Evolutionary conservation across 768 basidiomycete genomes (phyloP).

Genomic region (Boletus speciosus): DNA sequence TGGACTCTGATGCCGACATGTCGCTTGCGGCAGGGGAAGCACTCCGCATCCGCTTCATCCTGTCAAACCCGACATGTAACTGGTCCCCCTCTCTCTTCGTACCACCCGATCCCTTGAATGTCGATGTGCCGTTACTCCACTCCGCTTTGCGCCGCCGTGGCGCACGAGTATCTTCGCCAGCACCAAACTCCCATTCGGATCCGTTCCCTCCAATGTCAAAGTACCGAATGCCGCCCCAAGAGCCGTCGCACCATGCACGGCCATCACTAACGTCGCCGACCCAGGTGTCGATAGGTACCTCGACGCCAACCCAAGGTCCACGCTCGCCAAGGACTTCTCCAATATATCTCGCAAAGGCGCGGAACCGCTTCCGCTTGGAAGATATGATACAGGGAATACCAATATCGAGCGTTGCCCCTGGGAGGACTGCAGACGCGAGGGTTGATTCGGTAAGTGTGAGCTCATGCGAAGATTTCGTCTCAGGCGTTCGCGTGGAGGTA

Average conservation of each 20-base stretch:
- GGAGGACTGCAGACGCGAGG: slow-evolving; percentile 20
- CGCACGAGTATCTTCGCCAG: slow-evolving; percentile 37
- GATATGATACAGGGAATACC: slow-evolving; percentile 91
- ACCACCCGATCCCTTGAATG: slow-evolving; percentile 33
- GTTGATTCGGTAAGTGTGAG: slow-evolving; percentile 24
- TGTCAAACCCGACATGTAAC: slow-evolving; percentile 36
- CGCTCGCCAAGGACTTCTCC: slow-evolving; percentile 78
- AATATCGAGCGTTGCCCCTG: slow-evolving; percentile 73
- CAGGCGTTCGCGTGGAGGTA: slow-evolving; percentile 17
- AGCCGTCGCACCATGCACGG: slow-evolving; percentile 86
- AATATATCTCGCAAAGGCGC: slow-evolving; percentile 84
- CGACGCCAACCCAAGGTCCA: slow-evolving; percentile 90
- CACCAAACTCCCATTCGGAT: slow-evolving; percentile 63
- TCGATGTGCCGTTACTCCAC: slow-evolving; percentile 30
- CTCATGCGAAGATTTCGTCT: slow-evolving; percentile 15
- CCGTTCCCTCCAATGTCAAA: slow-evolving; percentile 67
- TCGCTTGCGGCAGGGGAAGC: slow-evolving; percentile 64
- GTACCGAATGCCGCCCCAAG: slow-evolving; percentile 77
- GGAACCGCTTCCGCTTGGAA: slow-evolving; percentile 77
- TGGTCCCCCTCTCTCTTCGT: slow-evolving; percentile 59
- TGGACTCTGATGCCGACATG: slow-evolving; percentile 56
- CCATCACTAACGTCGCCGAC: slow-evolving; percentile 49
- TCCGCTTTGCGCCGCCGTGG: slow-evolving; percentile 24
- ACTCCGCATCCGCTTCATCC: slow-evolving; percentile 59
- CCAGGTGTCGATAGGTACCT: slow-evolving; percentile 68